A percentile compares a stretch with the other conserved stretches of the same genome.
Evolutionary conservation across 306 rosid species (phyloP).

Genomic region (Adenanthera pavonina): DNA sequence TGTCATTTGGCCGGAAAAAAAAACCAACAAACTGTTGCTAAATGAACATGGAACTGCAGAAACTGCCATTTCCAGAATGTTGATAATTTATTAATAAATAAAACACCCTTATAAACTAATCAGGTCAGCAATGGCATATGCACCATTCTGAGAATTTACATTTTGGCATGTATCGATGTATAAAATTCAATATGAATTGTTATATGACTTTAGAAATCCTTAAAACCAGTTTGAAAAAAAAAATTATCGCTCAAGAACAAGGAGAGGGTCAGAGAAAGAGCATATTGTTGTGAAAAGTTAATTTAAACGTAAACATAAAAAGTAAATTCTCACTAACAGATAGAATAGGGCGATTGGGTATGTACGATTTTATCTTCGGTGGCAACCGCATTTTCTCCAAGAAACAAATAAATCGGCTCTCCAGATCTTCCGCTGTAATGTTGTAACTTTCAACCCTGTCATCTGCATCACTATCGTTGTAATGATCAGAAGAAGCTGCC

Average conservation of each 20-base stretch:
- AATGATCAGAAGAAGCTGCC: constrained; percentile 40
- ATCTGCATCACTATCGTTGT: constrained; percentile 23
- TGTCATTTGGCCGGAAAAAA: background rate
- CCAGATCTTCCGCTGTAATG: constrained; percentile 81
- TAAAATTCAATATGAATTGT: background rate
- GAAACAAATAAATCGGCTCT: constrained; percentile 70
- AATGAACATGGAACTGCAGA: constrained; percentile 16
- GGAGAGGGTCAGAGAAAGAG: background rate
- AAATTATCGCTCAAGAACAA: background rate
- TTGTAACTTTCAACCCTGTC: constrained; percentile 43
- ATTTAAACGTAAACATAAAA: constrained; percentile 22
- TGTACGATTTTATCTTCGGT: constrained; percentile 85
- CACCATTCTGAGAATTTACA: too few species aligned
- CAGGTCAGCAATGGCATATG: constrained; percentile 16
- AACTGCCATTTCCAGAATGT: background rate
- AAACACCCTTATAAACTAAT: constrained; percentile 5
- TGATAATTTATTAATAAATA: constrained; percentile 9
- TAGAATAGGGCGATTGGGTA: constrained; percentile 50
- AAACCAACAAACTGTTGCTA: constrained; percentile 5
- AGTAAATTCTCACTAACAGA: constrained; percentile 54
- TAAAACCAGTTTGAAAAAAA: background rate
- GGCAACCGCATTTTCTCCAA: constrained; percentile 77
- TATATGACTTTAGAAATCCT: background rate
- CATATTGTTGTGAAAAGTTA: background rate
- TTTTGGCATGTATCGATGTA: too few species aligned